These are phyloP conservation scores for Starmerella ratchasimensis DNA, from an alignment of 805 yeast genomes.

Conservation along the genomic window DNA sequence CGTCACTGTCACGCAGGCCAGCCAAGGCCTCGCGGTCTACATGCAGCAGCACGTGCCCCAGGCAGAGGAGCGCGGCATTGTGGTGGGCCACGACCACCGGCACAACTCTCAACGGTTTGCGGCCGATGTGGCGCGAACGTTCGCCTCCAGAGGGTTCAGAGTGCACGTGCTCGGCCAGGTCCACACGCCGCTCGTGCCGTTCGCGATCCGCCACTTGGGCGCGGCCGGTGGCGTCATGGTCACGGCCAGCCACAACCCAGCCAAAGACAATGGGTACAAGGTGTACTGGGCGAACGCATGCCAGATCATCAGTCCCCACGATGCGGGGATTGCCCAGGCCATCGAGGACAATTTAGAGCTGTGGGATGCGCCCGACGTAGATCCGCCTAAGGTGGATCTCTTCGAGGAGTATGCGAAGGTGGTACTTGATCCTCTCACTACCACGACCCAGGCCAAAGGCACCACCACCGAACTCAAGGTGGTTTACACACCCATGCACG, in stretches of 20 bases:
- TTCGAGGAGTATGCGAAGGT: conserved; percentile 2
- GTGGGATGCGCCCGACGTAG: conserved; percentile 26
- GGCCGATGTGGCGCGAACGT: conserved; percentile 59
- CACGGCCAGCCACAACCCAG: conserved; percentile 32
- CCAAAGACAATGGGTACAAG: conserved; percentile 75
- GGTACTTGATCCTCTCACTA: conserved; percentile 7
- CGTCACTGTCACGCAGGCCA: conserved; percentile 77
- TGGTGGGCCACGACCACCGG: conserved; percentile 87
- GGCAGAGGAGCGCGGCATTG: conserved; percentile 35
- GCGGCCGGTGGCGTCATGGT: conserved; percentile 85
- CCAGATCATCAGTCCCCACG: conserved; percentile 91
- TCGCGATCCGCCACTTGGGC: conserved; percentile 46
- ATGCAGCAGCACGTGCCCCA: conserved; percentile 23
- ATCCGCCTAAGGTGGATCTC: conserved; percentile 3
- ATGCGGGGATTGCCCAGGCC: conserved; percentile 48
- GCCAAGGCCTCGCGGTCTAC: conserved; percentile 34
- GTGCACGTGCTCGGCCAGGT: conserved; percentile 38
- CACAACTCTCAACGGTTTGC: conserved; percentile 71
- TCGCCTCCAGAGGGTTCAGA: conserved; percentile 49
- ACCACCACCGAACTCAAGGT: conserved; percentile 24
- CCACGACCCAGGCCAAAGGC: not conserved
- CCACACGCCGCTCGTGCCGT: conserved; percentile 94
- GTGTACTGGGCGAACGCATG: conserved; percentile 91
- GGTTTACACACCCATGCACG: conserved; percentile 92
- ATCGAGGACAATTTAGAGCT: conserved; percentile 54